Conservation (phyloP, 2,329 filamentous ascomycete genomes). For the Capronia epimyces region DNA sequence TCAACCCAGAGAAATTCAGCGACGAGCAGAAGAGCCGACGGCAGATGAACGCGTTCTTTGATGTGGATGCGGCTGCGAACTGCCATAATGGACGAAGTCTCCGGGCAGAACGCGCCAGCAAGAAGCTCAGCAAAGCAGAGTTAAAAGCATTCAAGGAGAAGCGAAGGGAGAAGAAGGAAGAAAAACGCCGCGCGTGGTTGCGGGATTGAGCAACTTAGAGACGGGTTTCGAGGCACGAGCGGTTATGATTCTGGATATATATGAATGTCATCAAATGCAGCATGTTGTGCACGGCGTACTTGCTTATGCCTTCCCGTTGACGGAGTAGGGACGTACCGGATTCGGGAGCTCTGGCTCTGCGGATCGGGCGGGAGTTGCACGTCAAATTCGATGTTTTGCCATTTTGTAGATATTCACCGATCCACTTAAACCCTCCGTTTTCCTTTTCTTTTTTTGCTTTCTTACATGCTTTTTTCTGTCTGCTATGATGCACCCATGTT, state of each 20-base stretch:
- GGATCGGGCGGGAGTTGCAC: too few species aligned
- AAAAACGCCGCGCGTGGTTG: conserved; percentile 88
- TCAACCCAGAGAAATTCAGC: conserved; percentile 69
- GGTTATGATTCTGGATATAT: not conserved
- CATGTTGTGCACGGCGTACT: not conserved
- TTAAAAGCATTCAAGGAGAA: conserved; percentile 90
- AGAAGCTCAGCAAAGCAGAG: conserved; percentile 79
- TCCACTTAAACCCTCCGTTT: not conserved
- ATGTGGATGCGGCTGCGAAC: conserved; percentile 90
- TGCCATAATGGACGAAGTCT: conserved; percentile 83
- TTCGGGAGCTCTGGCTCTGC: too few species aligned
- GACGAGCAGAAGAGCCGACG: conserved; percentile 81
- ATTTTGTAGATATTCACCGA: not conserved
- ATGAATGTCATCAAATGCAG: not conserved
- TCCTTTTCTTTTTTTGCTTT: not conserved
- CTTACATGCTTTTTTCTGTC: not conserved
- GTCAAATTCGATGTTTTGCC: too few species aligned
- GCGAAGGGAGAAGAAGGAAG: conserved; percentile 80
- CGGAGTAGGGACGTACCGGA: too few species aligned
- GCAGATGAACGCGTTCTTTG: conserved; percentile 92
- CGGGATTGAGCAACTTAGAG: conserved; percentile 57
- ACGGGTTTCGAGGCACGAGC: not conserved
- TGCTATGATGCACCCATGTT: conserved; percentile 26
- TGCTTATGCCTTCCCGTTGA: too few species aligned
- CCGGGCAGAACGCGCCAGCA: conserved; percentile 80